Conservation (phyloP, 2,329 filamentous ascomycete species). For the Arthrobotrys musiformis region DNA sequence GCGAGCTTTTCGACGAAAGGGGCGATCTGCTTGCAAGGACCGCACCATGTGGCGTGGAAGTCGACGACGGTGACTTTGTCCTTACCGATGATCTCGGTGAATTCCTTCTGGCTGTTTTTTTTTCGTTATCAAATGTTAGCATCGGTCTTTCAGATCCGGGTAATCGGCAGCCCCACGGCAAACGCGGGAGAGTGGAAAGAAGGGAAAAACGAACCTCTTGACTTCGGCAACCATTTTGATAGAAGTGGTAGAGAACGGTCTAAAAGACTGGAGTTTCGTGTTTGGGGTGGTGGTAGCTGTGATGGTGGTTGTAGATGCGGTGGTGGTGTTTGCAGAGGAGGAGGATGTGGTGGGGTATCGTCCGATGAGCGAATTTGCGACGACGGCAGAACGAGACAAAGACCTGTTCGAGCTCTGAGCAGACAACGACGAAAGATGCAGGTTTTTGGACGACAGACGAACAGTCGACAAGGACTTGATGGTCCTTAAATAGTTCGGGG, state of each 20-base stretch:
- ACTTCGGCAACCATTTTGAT: constrained; percentile 56
- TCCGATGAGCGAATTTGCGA: constrained; percentile 27
- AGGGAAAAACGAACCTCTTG: constrained; percentile 26
- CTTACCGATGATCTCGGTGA: constrained; percentile 67
- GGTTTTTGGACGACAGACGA: constrained; percentile 11
- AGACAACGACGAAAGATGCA: too few species aligned
- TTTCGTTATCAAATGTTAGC: background rate
- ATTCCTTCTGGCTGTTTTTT: constrained; percentile 69
- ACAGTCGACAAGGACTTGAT: constrained; percentile 32
- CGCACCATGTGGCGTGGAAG: constrained; percentile 91
- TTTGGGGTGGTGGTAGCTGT: background rate
- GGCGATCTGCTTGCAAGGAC: constrained; percentile 90
- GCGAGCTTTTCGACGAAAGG: constrained; percentile 77
- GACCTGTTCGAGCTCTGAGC: background rate
- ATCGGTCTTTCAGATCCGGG: background rate
- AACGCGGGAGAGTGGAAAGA: background rate
- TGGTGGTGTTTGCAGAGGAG: too few species aligned
- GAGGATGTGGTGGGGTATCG: constrained; percentile 2
- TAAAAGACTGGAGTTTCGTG: background rate
- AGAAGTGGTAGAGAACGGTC: constrained; percentile 22
- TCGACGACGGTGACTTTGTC: constrained; percentile 80
- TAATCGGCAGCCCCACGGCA: background rate
- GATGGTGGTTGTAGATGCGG: background rate
- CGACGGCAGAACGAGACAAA: constrained; percentile 1
- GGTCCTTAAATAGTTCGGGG: constrained; percentile 41